A percentile compares a stretch with the other conserved stretches of the same genome.
These are phyloP conservation scores for Teunomyces cretensis DNA, from an alignment of 805 yeast genomes.

Conservation along the genomic window DNA sequence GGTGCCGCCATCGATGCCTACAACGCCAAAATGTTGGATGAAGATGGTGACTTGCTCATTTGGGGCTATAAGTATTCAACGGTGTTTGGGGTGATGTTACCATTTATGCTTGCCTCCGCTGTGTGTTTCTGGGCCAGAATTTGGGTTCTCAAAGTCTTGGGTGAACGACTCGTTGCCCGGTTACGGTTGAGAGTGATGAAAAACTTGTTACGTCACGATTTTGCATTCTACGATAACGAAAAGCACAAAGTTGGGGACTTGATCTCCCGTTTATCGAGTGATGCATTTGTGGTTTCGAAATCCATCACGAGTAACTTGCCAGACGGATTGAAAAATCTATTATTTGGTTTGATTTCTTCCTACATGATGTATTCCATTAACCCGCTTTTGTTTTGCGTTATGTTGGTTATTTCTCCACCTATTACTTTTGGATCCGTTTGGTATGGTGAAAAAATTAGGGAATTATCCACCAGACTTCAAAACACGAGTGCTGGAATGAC, in stretches of 20 bases:
- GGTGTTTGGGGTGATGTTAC: slow-evolving; percentile 42
- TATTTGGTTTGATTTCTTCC: slow-evolving; percentile 42
- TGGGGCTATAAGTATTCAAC: slow-evolving; percentile 47
- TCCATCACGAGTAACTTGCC: slow-evolving; percentile 45
- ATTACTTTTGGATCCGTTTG: slow-evolving; percentile 45
- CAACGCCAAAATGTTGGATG: slow-evolving; percentile 33
- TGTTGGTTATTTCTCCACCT: slow-evolving; percentile 46
- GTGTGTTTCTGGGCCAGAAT: slow-evolving; percentile 48
- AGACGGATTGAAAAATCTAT: slow-evolving; percentile 43
- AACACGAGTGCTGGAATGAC: slow-evolving; percentile 47
- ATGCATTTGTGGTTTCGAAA: slow-evolving; percentile 46
- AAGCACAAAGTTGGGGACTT: slow-evolving; percentile 48
- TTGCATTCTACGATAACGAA: slow-evolving; percentile 42
- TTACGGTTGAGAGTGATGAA: slow-evolving; percentile 43
- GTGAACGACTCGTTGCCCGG: slow-evolving; percentile 45
- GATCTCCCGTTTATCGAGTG: slow-evolving; percentile 43
- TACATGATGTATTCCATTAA: slow-evolving; percentile 46
- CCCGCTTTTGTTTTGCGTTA: slow-evolving; percentile 42
- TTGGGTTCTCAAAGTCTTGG: slow-evolving; percentile 40
- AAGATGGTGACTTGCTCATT: slow-evolving; percentile 38
- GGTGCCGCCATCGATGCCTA: slow-evolving; percentile 46
- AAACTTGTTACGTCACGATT: slow-evolving; percentile 40
- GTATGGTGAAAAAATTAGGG: slow-evolving; percentile 45
- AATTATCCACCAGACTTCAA: slow-evolving; percentile 40
- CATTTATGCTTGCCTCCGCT: slow-evolving; percentile 43